Base-by-base conservation (phyloP, 2,329 filamentous ascomycete species). In the Colletotrichum kahawae region DNA sequence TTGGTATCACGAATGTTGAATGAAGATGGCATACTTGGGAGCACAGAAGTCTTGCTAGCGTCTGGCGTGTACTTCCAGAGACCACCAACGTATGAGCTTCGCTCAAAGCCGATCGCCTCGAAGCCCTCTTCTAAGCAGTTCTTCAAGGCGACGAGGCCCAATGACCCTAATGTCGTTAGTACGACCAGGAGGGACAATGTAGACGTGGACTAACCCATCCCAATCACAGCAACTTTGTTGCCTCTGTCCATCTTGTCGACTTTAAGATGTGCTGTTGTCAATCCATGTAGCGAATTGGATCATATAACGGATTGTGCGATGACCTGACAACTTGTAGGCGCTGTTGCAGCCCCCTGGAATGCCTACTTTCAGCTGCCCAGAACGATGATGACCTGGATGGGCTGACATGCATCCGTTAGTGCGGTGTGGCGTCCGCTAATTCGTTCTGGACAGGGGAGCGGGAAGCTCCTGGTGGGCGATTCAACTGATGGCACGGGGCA, bases 101-200 rank as follows among this genome's bases (percentile, higher is more conserved):
- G 80, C 63, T 88, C 87, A 60, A 88, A 88, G 4, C 83, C 86
- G 2, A 83, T 81, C 7, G 83, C 86, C 12, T 87, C 78, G 67
- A 87, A 88, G 10, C 86, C 85, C 78, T 86, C 85, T 71, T 88
- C 86, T 3, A 83, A 77, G 21, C 88, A 76, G 48, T 84, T 84
- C 78, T 88, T 88, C 66, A 86, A 79, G 14, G 85, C 81, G 18
- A 83, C 80, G 14, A 87, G 80, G 56, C 85, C 85, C 5, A 84
- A 78, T 1, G 80, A 80, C 16, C 84, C 84, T 83, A 62, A 12
- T 14, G 57, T 64, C 5, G 68, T 31, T 14, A 67, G 38, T 3
- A 9, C 5, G 38, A 48, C 38, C 4, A 48, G 10, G 18, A 12
- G 38, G 5, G 9, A 48, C 18, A 48, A n/a, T 9, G 38, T n/a